A percentile compares a stretch with the other conserved stretches of the same genome.
These are phyloP conservation scores for Rhodotorula kratochvilovae DNA, from an alignment of 768 basidiomycete genomes.

Conservation along the genomic window DNA sequence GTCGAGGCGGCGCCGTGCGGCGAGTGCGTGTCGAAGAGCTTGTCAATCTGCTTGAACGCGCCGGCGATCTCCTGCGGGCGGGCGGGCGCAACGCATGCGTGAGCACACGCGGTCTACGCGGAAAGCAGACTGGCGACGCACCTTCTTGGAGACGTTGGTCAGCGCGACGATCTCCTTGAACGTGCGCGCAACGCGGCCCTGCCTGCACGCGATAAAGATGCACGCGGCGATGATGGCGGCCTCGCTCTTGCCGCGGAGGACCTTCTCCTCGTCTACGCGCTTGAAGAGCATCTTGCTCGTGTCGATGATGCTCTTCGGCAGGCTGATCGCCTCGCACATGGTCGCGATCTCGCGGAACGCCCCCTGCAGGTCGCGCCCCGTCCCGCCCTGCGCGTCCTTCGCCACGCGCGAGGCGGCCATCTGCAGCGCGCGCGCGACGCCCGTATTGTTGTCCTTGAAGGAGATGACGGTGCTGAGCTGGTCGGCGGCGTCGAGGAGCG, in stretches of 20 bases:
- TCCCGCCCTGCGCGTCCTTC: constrained; percentile 62
- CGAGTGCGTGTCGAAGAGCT: constrained; percentile 53
- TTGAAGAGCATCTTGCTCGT: constrained; percentile 97
- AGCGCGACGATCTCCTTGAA: constrained; percentile 93
- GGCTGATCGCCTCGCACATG: constrained; percentile 92
- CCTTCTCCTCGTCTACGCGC: constrained; percentile 90
- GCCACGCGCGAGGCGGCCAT: constrained; percentile 71
- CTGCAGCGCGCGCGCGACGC: constrained; percentile 84
- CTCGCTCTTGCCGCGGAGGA: constrained; percentile 81
- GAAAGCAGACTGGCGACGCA: no score
- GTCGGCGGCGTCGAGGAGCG: constrained; percentile 87
- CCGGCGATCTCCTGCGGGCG: constrained; percentile 36
- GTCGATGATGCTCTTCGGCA: constrained; percentile 88
- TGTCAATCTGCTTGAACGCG: constrained; percentile 44
- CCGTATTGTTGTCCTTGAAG: constrained; percentile 90
- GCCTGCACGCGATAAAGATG: constrained; percentile 94
- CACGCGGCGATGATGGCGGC: constrained; percentile 94
- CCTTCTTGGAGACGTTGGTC: constrained; percentile 89
- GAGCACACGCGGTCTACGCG: no score
- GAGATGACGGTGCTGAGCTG: constrained; percentile 92
- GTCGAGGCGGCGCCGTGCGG: constrained; percentile 45
- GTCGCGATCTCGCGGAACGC: constrained; percentile 87
- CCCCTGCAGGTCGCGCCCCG: constrained; percentile 66
- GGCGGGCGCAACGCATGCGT: no score
- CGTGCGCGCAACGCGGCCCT: constrained; percentile 89